Evolutionary conservation across 2,329 filamentous ascomycete genomes (phyloP), one percentile per base, ranked within the genome.

Genomic region (Sporothrix pseudoabietina): DNA sequence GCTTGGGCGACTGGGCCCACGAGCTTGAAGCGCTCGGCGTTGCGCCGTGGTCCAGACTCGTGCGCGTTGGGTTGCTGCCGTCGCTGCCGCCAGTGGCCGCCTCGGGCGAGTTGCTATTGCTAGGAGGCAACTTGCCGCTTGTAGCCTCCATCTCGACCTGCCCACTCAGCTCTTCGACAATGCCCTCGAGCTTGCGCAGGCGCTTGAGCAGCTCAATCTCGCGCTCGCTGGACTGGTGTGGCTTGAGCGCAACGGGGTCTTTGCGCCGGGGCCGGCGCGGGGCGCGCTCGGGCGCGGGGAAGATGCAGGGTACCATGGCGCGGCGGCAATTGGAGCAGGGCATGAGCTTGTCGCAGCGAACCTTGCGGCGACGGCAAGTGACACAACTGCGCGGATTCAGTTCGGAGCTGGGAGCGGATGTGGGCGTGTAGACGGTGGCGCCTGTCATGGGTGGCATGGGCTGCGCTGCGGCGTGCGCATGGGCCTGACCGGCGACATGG

Each of bases 201-300:
- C 92, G 85, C 80, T 93, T 92, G 80, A 94, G 84, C 74, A 94
- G 82, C 82, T 94, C 92, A 57, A 87, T 83, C 80, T 91, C 89
- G 63, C 89, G 84, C 78, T 90, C 87, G 78, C 85, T 90, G 72
- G 87, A 87, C 71, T 84, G 87, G 77, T 87, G 87, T 77, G 87
- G 87, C 26, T 72, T 71, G 41, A 54, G 69, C 30, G 68, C 19
- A 6, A 49, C 91, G 6, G 88, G 88, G 63, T 91, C 87, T 78
- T 91, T 92, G 49, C 86, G 86, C 26, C 86, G 84, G 54, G 86
- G 85, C 85, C 87, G 88, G 79, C 85, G 81, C 72, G 87, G 87
- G 0, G 85, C 83, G 1, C 84, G 84, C 73, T 88, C 84, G 57
- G 79, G 78, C 1, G 85, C 83, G 0, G 87, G 86, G 19, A 85